phyloP scores from a whole-genome alignment of 495 filamentous ascomycete species.

The Hypoxylon crocopeplum region DNA sequence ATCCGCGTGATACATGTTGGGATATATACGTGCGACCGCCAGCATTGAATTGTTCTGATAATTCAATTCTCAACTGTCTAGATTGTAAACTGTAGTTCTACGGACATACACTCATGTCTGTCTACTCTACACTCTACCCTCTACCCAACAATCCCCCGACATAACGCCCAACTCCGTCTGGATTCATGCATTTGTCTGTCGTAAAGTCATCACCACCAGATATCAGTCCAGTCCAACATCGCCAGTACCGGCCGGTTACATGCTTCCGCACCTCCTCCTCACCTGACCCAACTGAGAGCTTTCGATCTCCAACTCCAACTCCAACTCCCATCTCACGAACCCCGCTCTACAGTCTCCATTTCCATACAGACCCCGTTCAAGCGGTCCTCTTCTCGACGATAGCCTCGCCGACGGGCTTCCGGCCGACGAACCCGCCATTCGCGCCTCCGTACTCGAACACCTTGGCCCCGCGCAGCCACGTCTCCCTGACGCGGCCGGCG shows the following conservation, averaged over 20 bases:
- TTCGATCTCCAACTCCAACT: no score
- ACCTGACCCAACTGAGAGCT: no score
- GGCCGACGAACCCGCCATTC: conserved; percentile 49
- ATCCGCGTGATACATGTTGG: conserved; percentile 2
- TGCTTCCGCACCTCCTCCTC: neutral
- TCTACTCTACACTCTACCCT: no score
- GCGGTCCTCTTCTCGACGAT: conserved; percentile 52
- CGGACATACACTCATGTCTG: no score
- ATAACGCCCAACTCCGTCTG: conserved; percentile 16
- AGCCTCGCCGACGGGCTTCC: conserved; percentile 48
- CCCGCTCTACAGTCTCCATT: neutral
- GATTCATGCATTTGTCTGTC: conserved; percentile 22
- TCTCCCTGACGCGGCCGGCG: conserved; percentile 83
- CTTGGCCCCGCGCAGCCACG: conserved; percentile 82
- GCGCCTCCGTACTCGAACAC: conserved; percentile 66
- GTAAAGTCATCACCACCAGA: conserved; percentile 22
- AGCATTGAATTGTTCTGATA: neutral
- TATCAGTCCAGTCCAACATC: neutral
- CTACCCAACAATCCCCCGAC: neutral
- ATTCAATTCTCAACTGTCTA: neutral
- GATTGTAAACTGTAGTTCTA: no score
- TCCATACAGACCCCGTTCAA: neutral
- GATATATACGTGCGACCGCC: neutral
- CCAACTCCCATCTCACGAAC: neutral
- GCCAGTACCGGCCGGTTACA: neutral